Evolutionary conservation across 768 basidiomycete genomes (phyloP).

Genomic region (Russula virescens): DNA sequence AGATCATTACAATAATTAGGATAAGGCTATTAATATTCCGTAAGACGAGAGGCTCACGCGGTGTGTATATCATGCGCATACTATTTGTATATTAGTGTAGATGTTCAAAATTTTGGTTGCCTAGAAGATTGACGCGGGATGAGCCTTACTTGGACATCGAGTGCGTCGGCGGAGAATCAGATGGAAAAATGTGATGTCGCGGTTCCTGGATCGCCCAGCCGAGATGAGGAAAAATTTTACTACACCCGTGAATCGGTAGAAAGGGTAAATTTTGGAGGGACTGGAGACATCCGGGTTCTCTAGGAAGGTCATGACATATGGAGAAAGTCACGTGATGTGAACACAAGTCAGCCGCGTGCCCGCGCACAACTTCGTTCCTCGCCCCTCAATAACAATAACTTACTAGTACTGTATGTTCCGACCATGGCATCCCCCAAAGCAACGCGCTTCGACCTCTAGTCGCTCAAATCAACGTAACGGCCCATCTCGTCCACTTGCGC

Average conservation of each 20-base stretch:
- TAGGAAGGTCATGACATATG: not conserved
- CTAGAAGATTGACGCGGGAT: not conserved
- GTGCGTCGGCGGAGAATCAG: not conserved
- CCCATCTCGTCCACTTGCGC: not conserved
- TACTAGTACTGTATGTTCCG: conserved; percentile 13
- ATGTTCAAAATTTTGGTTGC: not conserved
- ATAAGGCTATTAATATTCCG: conserved; percentile 1
- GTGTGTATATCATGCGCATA: conserved; percentile 6
- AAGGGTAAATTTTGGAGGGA: too few species aligned
- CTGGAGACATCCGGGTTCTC: not conserved
- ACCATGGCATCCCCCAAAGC: conserved; percentile 4
- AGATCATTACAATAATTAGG: not conserved
- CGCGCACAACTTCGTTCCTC: too few species aligned
- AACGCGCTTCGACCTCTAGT: not conserved
- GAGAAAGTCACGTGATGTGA: too few species aligned
- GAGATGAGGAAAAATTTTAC: not conserved
- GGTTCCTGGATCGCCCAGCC: conserved; percentile 7
- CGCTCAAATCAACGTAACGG: not conserved
- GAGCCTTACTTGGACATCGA: not conserved
- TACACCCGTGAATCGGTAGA: too few species aligned
- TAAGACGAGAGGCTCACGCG: not conserved
- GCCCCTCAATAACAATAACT: too few species aligned
- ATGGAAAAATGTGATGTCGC: not conserved
- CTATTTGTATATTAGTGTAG: conserved; percentile 2
- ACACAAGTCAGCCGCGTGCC: too few species aligned